A percentile compares a stretch with the other conserved stretches of the same genome.
These are phyloP conservation scores for Solanum dulcamara DNA, from an alignment of 257 asterid genomes.

Conservation along the genomic window DNA sequence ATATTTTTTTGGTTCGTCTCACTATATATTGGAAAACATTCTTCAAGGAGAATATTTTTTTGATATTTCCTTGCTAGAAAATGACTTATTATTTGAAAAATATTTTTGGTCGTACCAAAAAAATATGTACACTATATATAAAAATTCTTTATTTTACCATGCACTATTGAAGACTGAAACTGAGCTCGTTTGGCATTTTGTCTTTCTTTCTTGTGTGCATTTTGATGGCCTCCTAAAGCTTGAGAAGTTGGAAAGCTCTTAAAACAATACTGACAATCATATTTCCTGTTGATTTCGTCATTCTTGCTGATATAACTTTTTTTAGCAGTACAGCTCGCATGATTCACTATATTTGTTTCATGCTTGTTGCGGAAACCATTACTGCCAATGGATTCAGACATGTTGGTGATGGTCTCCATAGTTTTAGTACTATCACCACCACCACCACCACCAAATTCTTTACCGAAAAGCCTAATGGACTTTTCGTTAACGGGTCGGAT, in stretches of 20 bases:
- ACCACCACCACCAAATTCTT: conserved; percentile 43
- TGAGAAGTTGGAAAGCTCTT: conserved; percentile 85
- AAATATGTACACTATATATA: not conserved
- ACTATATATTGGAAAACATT: not conserved
- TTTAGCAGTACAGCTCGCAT: not conserved
- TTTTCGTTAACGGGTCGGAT: conserved; percentile 37
- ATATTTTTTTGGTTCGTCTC: not conserved
- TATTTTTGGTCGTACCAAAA: not conserved
- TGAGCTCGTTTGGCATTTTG: conserved; percentile 70
- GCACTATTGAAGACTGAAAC: conserved; percentile 47
- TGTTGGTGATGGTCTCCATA: not conserved
- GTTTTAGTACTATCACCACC: not conserved
- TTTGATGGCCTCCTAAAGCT: conserved; percentile 94
- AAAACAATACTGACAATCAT: conserved; percentile 86
- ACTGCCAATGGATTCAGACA: conserved; percentile 1
- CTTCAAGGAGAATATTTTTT: not conserved
- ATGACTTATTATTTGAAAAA: not conserved
- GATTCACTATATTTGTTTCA: not conserved
- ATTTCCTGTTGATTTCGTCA: conserved; percentile 26
- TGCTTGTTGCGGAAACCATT: not conserved
- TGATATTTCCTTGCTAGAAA: not conserved
- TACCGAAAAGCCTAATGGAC: conserved; percentile 67
- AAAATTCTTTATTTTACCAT: conserved; percentile 5
- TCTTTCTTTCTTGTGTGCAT: conserved; percentile 87
- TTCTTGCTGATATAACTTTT: not conserved